phyloP scores from a whole-genome alignment of 257 asterid genomes.

The Solanum rostratum region DNA sequence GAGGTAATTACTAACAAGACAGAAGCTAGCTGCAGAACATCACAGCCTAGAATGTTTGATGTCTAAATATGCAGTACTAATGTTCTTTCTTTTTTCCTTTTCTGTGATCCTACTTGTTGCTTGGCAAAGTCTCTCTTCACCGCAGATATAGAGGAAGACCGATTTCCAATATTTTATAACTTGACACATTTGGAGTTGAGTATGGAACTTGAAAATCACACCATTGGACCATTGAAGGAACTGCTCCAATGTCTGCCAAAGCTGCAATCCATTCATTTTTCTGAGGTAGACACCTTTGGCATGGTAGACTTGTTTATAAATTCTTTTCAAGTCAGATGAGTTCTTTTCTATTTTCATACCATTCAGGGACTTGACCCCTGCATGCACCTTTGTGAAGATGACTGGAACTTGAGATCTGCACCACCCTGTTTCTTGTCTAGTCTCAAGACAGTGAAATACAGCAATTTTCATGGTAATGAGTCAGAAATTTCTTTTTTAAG shows the following conservation, averaged over 20 bases:
- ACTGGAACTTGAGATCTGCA: constrained; percentile 8
- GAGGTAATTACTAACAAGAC: constrained; percentile 14
- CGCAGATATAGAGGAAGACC: constrained; percentile 10
- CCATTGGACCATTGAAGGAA: constrained; percentile 14
- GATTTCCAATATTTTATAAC: constrained; percentile 20
- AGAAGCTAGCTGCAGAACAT: not conserved
- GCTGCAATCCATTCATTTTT: constrained; percentile 24
- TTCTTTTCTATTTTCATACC: not conserved
- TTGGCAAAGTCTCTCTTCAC: constrained; percentile 24
- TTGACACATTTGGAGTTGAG: constrained; percentile 35
- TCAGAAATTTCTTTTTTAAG: constrained; percentile 27
- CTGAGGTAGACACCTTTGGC: constrained; percentile 20
- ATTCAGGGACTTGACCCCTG: constrained; percentile 26
- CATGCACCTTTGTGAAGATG: constrained; percentile 8
- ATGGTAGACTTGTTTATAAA: not conserved
- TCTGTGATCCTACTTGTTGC: not conserved
- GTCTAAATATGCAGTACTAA: not conserved
- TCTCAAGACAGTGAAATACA: constrained; percentile 28
- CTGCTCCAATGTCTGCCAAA: constrained; percentile 31
- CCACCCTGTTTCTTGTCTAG: constrained; percentile 18
- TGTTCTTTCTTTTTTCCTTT: not conserved
- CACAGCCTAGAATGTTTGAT: not conserved
- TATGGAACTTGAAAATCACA: constrained; percentile 14
- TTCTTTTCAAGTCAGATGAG: not conserved
- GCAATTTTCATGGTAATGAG: constrained; percentile 23